Percentiles rank a stretch among this genome's conserved stretches.
Evolutionary conservation across 2,329 filamentous ascomycete species (phyloP).

Genomic region (Colletotrichum sp.): DNA sequence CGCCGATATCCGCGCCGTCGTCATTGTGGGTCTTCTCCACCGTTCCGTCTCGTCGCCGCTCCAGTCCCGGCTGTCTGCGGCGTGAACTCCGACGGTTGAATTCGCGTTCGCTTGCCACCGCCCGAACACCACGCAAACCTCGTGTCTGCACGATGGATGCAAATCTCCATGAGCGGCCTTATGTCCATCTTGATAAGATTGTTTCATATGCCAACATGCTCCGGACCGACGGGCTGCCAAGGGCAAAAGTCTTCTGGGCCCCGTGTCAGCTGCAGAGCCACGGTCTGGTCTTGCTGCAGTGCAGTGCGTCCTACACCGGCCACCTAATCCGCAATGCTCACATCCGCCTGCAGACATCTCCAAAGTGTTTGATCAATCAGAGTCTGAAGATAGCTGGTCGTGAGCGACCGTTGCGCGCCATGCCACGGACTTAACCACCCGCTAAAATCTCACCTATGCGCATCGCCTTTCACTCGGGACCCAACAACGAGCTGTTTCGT

Average conservation of each 20-base stretch:
- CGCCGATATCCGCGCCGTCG: neutral
- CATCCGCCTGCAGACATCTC: neutral
- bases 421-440: neutral
- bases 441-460: slow-evolving; percentile 21
- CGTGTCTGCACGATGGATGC: neutral
- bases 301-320: neutral
- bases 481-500: neutral
- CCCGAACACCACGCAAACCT: neutral
- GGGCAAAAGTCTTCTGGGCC: neutral
- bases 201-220: neutral
- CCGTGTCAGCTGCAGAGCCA: slow-evolving; percentile 9
- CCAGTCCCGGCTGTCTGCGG: neutral
- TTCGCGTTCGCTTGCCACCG: neutral
- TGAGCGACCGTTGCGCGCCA: neutral
- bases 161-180: neutral
- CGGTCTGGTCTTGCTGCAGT: neutral
- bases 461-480: slow-evolving; percentile 3
- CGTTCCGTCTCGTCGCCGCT: neutral
- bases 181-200: neutral
- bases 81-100: neutral
- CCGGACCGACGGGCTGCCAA: neutral
- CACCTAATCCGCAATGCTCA: neutral
- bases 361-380: neutral
- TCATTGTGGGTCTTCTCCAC: neutral
- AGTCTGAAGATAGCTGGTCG: neutral